These are phyloP conservation scores for Biscogniauxia marginata DNA, from an alignment of 2,329 filamentous ascomycete genomes.

Conservation along the genomic window DNA sequence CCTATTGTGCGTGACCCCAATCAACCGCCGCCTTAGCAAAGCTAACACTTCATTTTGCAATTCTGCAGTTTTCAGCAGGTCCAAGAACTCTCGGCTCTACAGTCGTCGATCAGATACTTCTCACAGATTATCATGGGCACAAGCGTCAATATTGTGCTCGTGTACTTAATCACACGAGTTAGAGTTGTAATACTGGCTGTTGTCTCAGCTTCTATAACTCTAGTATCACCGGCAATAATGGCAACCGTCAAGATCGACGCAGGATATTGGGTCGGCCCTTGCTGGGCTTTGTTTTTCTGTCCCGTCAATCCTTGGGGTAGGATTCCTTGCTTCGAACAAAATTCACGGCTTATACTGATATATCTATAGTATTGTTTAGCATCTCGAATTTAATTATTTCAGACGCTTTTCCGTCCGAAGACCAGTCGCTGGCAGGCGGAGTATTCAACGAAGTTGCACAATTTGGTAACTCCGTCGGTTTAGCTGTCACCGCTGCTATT, in stretches of 20 bases:
- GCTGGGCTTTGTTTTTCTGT: conserved; percentile 44
- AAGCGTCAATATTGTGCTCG: conserved; percentile 42
- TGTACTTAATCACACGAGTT: conserved; percentile 39
- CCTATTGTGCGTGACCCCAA: conserved; percentile 36
- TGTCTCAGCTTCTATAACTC: conserved; percentile 42
- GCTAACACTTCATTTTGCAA: conserved; percentile 21
- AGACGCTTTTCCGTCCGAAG: conserved; percentile 51
- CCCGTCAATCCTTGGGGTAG: conserved; percentile 44
- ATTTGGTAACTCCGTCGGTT: conserved; percentile 53
- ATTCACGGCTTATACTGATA: neutral
- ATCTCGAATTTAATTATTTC: conserved; percentile 54
- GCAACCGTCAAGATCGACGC: conserved; percentile 46
- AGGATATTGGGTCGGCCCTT: conserved; percentile 50
- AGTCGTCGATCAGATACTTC: conserved; percentile 41
- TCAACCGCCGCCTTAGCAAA: no score
- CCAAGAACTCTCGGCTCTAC: conserved; percentile 38
- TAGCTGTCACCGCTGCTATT: conserved; percentile 51
- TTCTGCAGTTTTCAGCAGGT: conserved; percentile 41
- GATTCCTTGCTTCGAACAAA: neutral
- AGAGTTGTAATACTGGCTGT: conserved; percentile 39
- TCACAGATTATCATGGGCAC: conserved; percentile 46
- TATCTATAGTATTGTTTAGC: conserved; percentile 49
- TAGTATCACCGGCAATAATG: conserved; percentile 53
- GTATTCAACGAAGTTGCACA: conserved; percentile 60
- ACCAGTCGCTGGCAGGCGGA: conserved; percentile 57